Evolutionary conservation across 371 early-diverging fungal genomes (phyloP).

Genomic region (Mucor irregularis): DNA sequence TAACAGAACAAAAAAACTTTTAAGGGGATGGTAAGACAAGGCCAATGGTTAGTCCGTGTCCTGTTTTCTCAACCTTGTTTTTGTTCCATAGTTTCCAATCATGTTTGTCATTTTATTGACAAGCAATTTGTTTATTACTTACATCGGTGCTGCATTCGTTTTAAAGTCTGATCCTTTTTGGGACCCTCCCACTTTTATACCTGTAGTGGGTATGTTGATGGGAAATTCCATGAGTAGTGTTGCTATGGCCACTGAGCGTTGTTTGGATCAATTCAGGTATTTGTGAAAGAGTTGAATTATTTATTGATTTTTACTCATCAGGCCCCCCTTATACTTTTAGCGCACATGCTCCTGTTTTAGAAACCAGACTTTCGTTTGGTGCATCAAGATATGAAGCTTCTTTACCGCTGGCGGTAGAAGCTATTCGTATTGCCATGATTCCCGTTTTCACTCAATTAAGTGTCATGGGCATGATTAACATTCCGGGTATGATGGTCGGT

Average conservation of each 20-base stretch:
- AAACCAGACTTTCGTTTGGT: slow-evolving; percentile 75
- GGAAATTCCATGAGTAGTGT: slow-evolving; percentile 86
- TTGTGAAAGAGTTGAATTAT: too few relatives aligned
- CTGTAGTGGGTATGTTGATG: slow-evolving; percentile 85
- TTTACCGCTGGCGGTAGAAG: slow-evolving; percentile 72
- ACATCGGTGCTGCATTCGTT: slow-evolving; percentile 64
- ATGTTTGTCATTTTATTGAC: slow-evolving; percentile 49
- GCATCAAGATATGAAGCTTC: slow-evolving; percentile 85
- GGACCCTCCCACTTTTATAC: slow-evolving; percentile 78
- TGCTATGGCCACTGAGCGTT: slow-evolving; percentile 71
- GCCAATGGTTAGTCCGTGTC: neutral
- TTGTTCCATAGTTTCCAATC: slow-evolving; percentile 38
- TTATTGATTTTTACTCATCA: too few relatives aligned
- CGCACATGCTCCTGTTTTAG: slow-evolving; percentile 70
- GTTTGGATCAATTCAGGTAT: slow-evolving; percentile 47
- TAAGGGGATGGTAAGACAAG: slow-evolving; percentile 35
- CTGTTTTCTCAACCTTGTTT: too few relatives aligned
- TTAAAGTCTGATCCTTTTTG: slow-evolving; percentile 74
- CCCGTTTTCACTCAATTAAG: slow-evolving; percentile 84
- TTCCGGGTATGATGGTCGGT: slow-evolving; percentile 92
- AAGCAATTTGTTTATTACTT: slow-evolving; percentile 51
- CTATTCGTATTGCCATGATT: slow-evolving; percentile 73
- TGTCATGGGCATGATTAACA: slow-evolving; percentile 86
- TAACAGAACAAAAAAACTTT: slow-evolving; percentile 46
- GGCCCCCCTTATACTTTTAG: slow-evolving; percentile 25